A percentile compares a stretch with the other conserved stretches of the same genome.
Evolutionary conservation across 345 rosid species (phyloP).

Genomic region (Fremontodendron californicum): DNA sequence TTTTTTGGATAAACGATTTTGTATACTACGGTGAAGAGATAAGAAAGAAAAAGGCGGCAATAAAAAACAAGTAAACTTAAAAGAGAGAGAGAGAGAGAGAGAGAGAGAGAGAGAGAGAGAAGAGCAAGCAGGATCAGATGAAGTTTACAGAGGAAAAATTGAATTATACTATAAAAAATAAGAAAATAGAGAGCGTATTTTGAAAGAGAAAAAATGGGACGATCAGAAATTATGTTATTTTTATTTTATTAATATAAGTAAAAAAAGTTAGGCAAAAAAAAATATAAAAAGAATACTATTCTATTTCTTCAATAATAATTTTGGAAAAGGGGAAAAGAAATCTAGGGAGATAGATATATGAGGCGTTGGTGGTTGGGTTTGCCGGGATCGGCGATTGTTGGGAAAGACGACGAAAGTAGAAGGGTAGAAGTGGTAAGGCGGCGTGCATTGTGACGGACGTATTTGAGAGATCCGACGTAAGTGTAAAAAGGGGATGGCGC

Average conservation of each 20-base stretch:
- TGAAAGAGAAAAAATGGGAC: not conserved
- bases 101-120: not conserved
- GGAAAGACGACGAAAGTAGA: slow-evolving; percentile 18
- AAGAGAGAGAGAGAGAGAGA: not conserved
- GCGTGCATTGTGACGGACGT: slow-evolving; percentile 14
- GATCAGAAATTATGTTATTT: not conserved
- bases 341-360: not conserved
- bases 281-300: no score
- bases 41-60: not conserved
- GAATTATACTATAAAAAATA: not conserved
- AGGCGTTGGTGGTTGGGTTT: not conserved
- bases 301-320: no score
- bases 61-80: not conserved
- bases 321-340: not conserved
- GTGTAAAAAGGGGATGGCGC: not conserved
- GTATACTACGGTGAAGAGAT: not conserved
- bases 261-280: no score
- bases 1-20: no score
- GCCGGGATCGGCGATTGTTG: slow-evolving; percentile 18
- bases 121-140: slow-evolving; percentile 1
- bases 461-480: slow-evolving; percentile 21
- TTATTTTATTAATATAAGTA: not conserved
- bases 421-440: slow-evolving; percentile 2
- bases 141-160: not conserved
- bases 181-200: not conserved